Conservation (phyloP, 208 protist genomes). For the Trichomonas tenax region DNA sequence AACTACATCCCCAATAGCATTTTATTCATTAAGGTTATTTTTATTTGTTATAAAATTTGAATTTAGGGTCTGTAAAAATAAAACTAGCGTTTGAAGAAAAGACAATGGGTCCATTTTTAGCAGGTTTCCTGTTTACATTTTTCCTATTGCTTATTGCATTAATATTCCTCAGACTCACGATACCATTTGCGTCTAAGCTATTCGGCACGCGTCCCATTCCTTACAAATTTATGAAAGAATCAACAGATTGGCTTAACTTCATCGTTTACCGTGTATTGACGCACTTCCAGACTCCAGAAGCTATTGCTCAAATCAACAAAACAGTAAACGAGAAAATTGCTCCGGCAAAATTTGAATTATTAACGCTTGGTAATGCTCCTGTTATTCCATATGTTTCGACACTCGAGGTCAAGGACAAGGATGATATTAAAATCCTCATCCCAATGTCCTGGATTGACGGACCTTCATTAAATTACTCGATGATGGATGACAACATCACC, state of each 20-base stretch:
- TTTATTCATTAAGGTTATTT: too few relatives aligned
- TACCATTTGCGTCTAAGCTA: background rate
- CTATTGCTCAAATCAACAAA: background rate
- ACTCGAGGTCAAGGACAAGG: background rate
- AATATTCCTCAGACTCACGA: background rate
- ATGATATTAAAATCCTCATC: background rate
- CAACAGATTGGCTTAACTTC: constrained; percentile 8
- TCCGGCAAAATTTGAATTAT: background rate
- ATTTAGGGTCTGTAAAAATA: too few relatives aligned
- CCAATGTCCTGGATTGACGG: background rate
- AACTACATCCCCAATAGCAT: too few relatives aligned
- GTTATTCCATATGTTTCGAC: background rate
- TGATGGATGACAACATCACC: background rate
- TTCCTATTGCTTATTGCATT: background rate
- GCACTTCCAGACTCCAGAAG: background rate
- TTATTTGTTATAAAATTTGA: too few relatives aligned
- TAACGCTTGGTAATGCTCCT: background rate
- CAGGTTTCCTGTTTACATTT: background rate
- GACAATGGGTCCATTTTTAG: background rate
- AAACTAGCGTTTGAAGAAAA: background rate
- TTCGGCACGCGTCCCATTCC: background rate
- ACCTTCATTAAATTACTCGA: background rate
- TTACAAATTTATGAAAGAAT: background rate
- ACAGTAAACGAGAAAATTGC: background rate
- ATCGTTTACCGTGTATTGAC: background rate